These are phyloP conservation scores for Aureobasidium subglaciale DNA, from an alignment of 2,329 filamentous ascomycete species.

Conservation along the genomic window DNA sequence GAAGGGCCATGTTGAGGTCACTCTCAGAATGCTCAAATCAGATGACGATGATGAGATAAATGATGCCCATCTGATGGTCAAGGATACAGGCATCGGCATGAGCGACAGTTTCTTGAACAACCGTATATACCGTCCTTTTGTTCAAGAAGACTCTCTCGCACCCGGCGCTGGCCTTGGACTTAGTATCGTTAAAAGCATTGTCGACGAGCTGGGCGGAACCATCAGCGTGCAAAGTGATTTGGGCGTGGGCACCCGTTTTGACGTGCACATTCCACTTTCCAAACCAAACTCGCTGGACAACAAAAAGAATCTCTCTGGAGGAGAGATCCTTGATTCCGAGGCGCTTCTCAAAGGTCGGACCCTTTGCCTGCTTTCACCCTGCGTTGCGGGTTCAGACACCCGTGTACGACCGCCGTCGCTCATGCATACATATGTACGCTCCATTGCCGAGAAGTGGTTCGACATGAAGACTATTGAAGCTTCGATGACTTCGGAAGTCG, in stretches of 20 bases:
- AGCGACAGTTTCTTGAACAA: conserved; percentile 24
- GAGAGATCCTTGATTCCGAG: background rate
- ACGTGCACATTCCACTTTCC: background rate
- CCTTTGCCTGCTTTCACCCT: background rate
- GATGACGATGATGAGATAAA: background rate
- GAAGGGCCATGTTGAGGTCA: conserved; percentile 30
- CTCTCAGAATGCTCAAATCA: background rate
- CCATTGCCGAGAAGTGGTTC: background rate
- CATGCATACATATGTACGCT: background rate
- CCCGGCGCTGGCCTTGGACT: conserved; percentile 29
- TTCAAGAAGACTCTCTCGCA: conserved; percentile 27
- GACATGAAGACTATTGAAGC: background rate
- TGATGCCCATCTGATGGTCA: conserved; percentile 13
- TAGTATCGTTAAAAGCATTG: conserved; percentile 26
- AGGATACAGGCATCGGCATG: conserved; percentile 31
- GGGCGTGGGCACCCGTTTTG: background rate
- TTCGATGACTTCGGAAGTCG: background rate
- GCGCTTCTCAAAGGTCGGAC: background rate
- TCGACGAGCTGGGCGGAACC: conserved; percentile 21
- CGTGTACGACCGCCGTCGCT: background rate
- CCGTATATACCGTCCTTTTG: conserved; percentile 27
- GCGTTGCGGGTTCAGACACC: background rate
- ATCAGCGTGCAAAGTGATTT: conserved; percentile 15
- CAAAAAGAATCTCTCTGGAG: background rate
- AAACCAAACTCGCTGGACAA: background rate